phyloP scores from a whole-genome alignment of 2,329 filamentous ascomycete species.

The Trematosphaeria pertusa region DNA sequence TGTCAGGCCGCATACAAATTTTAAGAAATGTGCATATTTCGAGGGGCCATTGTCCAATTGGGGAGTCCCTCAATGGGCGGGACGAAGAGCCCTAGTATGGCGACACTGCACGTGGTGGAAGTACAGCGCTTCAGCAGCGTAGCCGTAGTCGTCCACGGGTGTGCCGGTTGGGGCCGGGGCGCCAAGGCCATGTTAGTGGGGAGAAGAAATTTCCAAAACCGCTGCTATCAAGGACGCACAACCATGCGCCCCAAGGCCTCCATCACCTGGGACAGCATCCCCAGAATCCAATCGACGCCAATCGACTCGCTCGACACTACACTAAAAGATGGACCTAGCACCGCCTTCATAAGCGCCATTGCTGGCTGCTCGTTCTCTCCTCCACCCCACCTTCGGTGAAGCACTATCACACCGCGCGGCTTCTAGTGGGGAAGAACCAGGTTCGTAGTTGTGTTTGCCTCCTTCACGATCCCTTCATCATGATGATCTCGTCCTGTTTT shows the following conservation, averaged over 20 bases:
- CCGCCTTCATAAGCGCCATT: constrained; percentile 19
- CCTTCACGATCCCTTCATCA: constrained; percentile 13
- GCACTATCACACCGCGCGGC: constrained; percentile 1
- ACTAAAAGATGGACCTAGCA: constrained; percentile 15
- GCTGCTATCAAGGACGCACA: constrained; percentile 11
- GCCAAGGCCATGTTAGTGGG: background rate
- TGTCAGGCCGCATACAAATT: background rate
- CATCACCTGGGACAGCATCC: constrained; percentile 14
- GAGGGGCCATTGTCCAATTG: background rate
- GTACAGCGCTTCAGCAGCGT: too few relatives aligned
- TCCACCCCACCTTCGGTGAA: constrained; percentile 20
- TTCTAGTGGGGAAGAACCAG: constrained; percentile 8
- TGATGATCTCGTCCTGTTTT: constrained; percentile 48
- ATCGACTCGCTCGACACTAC: constrained; percentile 11
- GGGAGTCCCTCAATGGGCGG: background rate
- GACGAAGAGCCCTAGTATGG: background rate
- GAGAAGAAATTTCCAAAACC: constrained; percentile 15
- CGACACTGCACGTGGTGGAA: background rate
- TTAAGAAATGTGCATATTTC: background rate
- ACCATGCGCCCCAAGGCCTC: constrained; percentile 19
- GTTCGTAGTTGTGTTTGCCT: constrained; percentile 16
- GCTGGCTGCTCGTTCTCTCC: constrained; percentile 11
- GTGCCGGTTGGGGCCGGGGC: background rate
- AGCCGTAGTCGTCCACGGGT: background rate
- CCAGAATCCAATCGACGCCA: constrained; percentile 12